These are phyloP conservation scores for Patellifolia procumbens DNA, from an alignment of 179 eudicot genomes.

Conservation along the genomic window DNA sequence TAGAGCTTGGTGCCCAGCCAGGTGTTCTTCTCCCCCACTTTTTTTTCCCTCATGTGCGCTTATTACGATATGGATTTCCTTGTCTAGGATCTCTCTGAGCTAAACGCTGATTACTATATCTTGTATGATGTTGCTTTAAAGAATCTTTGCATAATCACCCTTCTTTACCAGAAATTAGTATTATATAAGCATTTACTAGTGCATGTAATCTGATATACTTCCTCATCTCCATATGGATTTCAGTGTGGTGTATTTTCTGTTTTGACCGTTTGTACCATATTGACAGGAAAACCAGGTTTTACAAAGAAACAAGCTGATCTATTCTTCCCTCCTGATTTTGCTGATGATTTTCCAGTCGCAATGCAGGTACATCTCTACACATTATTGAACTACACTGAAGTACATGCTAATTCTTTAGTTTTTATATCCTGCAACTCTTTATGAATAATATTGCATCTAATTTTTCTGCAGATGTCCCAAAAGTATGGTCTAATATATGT, in stretches of 20 bases:
- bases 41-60: neutral
- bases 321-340: constrained; percentile 96
- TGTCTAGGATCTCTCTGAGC: neutral
- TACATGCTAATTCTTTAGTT: neutral
- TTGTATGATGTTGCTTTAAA: neutral
- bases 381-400: neutral
- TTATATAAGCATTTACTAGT: neutral
- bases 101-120: neutral
- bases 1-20: constrained; percentile 97
- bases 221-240: neutral
- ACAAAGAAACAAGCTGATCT: constrained; percentile 94
- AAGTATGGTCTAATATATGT: constrained; percentile 86
- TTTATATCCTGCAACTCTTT: neutral
- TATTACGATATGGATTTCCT: neutral
- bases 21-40: constrained; percentile 38
- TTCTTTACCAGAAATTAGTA: neutral
- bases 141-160: neutral
- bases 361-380: constrained; percentile 72
- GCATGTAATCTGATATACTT: neutral
- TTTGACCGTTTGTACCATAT: constrained; percentile 1
- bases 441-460: neutral
- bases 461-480: constrained; percentile 69
- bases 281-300: constrained; percentile 80
- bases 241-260: constrained; percentile 4
- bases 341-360: constrained; percentile 90